Evolutionary conservation across 805 yeast species (phyloP), one percentile per base, ranked within the genome.

Genomic region (Aciculoconidium aculeatum): DNA sequence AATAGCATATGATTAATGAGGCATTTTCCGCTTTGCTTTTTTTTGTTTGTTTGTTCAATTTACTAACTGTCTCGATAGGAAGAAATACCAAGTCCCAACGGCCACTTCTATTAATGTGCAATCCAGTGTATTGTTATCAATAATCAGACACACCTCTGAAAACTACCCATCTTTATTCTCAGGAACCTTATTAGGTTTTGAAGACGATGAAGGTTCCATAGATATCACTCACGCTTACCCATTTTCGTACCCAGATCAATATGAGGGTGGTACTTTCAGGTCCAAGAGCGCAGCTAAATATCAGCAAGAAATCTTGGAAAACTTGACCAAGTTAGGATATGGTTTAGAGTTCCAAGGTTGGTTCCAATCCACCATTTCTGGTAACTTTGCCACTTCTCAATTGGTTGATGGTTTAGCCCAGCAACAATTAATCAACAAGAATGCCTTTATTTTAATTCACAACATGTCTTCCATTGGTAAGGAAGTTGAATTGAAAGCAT

Each of bases 321-420:
- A 74, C 36, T 69, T 84, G 39, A 72, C 67, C 45, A 69, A 67
- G 32, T 72, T 77, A 37, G 79, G 80, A 27, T 65, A 73, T 36
- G 88, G 87, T 25, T 66, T 75, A 23, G 82, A 77, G 49, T 67
- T 78, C 36, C 72, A 78, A 39, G 95, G 95, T 18, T 85, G 88
- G 86, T 85, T 82, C 60, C 74, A 83, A 49, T 67, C 80, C 24
- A 68, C 86, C 16, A 61, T 65, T 29, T 70, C 81, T 21, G 92
- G 92, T 25, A 76, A 76, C 51, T 77, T 77, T 49, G 72, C 78
- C 46, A 75, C 77, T 36, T 69, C 72, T 31, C 73, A 74, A 31
- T 65, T 82, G 29, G 66, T 86, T 16, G 94, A 85, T 44, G 68
- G 77, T 21, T 67, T 85, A 60, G 72, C 77, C 25, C 72, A 72